Evolutionary conservation across 1,284 basidiomycete species (phyloP), one percentile per base, ranked within the genome.

Genomic region (Ustilago loliicola): DNA sequence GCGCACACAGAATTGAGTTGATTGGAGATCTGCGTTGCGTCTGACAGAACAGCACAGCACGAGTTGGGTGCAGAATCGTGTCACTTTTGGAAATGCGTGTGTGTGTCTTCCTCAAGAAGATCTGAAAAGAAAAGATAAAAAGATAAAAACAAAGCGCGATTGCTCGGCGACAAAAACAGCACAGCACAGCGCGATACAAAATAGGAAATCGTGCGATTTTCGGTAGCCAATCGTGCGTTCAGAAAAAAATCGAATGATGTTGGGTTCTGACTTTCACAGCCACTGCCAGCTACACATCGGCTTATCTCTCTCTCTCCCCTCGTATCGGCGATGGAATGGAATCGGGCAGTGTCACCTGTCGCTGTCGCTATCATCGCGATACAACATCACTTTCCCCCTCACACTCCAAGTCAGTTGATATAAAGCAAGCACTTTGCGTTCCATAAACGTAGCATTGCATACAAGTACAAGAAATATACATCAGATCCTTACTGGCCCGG

Each of bases 201-300:
- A 47, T 21, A n/a, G n/a, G n/a, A n/a, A n/a, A n/a, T n/a, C n/a
- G n/a, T n/a, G n/a, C n/a, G n/a, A n/a, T n/a, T n/a, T n/a, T n/a
- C n/a, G n/a, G n/a, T 29, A 60, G 58, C 58, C 58, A 60, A 60
- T 60, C 58, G 51, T 21, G 1, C 23, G 17, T 30, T n/a, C 34
- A 9, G 27, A 4, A 40, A 8, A 61, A 61, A 61, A 61, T 52
- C 48, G 48, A 4, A n/a, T 61, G 48, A 52, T 52, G n/a, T 50
- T 50, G 23, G 13, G 17, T 21, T 21, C 40, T 36, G 34, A 36
- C 2, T 36, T 40, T 40, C 38, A 40, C n/a, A 45, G 42, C 42
- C 42, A 45, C 21, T 19, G 9, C 13, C 7, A 17, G 1, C 32
- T 1, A 25, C 15, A 38, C 2, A 25, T 50, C 48, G 27, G 48